Conservation (phyloP, 768 basidiomycete genomes). For the Neoboletus magnificus region DNA sequence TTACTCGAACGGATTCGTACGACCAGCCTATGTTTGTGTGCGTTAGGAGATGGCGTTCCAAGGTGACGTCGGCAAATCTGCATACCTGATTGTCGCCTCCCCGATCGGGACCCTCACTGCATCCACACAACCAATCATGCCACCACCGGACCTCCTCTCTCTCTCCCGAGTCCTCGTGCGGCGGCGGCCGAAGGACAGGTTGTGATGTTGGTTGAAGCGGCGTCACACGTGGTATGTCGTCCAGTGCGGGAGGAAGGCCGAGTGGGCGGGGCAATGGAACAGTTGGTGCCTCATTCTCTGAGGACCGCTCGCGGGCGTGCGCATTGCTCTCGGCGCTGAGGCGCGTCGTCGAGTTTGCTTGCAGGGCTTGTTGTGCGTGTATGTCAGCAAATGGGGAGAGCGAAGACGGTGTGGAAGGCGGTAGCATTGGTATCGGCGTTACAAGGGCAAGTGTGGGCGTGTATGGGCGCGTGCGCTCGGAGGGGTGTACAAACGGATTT, state of each 20-base stretch:
- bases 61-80: background rate
- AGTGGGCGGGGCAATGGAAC: conserved; percentile 53
- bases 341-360: conserved; percentile 3
- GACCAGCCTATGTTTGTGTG: conserved; percentile 51
- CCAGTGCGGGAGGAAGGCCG: conserved; percentile 48
- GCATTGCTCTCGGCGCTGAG: background rate
- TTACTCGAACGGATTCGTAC: conserved; percentile 62
- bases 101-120: conserved; percentile 68
- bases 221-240: conserved; percentile 35
- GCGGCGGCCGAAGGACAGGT: conserved; percentile 27
- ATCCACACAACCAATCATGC: conserved; percentile 86
- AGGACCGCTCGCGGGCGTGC: background rate
- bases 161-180: conserved; percentile 21
- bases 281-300: conserved; percentile 9
- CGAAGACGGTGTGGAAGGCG: conserved; percentile 5
- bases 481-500: conserved; percentile 46
- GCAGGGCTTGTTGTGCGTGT: conserved; percentile 21
- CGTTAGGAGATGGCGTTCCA: background rate
- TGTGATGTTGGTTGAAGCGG: conserved; percentile 37
- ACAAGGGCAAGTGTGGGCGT: background rate
- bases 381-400: conserved; percentile 39
- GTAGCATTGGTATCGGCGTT: background rate
- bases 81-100: conserved; percentile 70
- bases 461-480: conserved; percentile 12
- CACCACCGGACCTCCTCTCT: conserved; percentile 59